Percentiles rank a stretch among this genome's conserved stretches.
Evolutionary conservation across 108 stramenopile species (phyloP).

Genomic region (Cyclotella kingstonii): DNA sequence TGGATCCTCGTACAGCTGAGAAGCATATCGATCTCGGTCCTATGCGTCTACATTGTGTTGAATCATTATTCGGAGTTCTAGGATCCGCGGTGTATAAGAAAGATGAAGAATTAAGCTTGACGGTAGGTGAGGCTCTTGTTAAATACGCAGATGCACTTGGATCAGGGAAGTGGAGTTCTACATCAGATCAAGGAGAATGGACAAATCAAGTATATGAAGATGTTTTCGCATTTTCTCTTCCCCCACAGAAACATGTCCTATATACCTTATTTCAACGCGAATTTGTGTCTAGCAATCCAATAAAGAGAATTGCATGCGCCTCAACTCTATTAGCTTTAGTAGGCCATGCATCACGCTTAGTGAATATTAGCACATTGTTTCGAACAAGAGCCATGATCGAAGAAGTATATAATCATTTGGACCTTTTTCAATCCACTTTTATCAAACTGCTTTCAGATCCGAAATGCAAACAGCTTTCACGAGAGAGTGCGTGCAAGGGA

Average conservation of each 20-base stretch:
- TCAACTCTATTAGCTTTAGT: slow-evolving; percentile 67
- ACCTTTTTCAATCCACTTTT: slow-evolving; percentile 62
- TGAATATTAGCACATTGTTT: slow-evolving; percentile 17
- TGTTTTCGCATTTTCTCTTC: slow-evolving; percentile 48
- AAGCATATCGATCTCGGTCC: slow-evolving; percentile 33
- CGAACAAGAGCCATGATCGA: slow-evolving; percentile 30
- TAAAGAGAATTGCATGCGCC: slow-evolving; percentile 63
- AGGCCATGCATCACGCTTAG: slow-evolving; percentile 54
- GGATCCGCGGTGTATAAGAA: slow-evolving; percentile 67
- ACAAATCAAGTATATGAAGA: slow-evolving; percentile 51
- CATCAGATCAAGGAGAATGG: slow-evolving; percentile 18
- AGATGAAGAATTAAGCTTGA: slow-evolving; percentile 72
- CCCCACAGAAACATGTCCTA: slow-evolving; percentile 71
- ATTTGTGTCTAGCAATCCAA: slow-evolving; percentile 48
- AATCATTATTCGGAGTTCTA: slow-evolving; percentile 55
- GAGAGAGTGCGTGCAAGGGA: slow-evolving; percentile 80
- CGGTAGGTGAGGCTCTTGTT: slow-evolving; percentile 75
- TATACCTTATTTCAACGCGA: slow-evolving; percentile 56
- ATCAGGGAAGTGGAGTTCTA: slow-evolving; percentile 37
- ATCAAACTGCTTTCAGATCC: slow-evolving; percentile 69
- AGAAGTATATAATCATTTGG: slow-evolving; percentile 44
- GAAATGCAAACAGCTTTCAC: slow-evolving; percentile 75
- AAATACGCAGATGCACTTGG: slow-evolving; percentile 55
- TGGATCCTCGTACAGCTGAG: slow-evolving; percentile 11
- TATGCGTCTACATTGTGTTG: slow-evolving; percentile 55